phyloP scores from a whole-genome alignment of 176 grass and related monocot genomes.

The Eleusine coracana region DNA sequence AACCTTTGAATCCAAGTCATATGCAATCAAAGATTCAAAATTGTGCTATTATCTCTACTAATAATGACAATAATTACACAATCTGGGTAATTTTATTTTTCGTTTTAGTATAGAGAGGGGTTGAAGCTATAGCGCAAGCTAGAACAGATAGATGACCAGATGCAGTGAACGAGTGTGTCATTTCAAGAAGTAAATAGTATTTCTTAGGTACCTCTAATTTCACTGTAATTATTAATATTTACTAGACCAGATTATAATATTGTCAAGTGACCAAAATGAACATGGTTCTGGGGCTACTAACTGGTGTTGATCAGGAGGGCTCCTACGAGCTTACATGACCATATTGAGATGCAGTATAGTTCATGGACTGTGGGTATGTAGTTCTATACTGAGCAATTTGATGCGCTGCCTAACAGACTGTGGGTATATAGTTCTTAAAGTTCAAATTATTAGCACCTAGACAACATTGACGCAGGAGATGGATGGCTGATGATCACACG shows the following conservation, averaged over 20 bases:
- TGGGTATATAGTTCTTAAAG: no score
- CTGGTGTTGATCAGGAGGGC: neutral
- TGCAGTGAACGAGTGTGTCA: neutral
- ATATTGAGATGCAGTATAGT: no score
- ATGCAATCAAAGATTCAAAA: no score
- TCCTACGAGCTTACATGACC: neutral
- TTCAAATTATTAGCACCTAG: no score
- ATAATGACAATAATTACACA: neutral
- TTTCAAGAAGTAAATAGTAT: neutral
- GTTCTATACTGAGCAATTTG: no score
- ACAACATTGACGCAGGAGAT: no score
- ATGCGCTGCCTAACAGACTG: no score
- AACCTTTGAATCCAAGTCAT: neutral
- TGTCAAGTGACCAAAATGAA: conserved; percentile 6
- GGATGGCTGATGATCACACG: neutral
- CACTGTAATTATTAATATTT: neutral
- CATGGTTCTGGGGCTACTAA: neutral
- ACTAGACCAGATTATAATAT: neutral
- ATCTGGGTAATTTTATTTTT: neutral
- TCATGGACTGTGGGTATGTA: no score
- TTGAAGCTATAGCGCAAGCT: neutral
- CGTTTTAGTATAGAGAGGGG: neutral
- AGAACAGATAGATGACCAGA: neutral
- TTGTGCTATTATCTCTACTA: neutral
- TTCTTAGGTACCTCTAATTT: neutral